Evolutionary conservation across 352 stramenopile genomes (phyloP), one percentile per base, ranked within the genome.

Genomic region (Blastocystis sp.): DNA sequence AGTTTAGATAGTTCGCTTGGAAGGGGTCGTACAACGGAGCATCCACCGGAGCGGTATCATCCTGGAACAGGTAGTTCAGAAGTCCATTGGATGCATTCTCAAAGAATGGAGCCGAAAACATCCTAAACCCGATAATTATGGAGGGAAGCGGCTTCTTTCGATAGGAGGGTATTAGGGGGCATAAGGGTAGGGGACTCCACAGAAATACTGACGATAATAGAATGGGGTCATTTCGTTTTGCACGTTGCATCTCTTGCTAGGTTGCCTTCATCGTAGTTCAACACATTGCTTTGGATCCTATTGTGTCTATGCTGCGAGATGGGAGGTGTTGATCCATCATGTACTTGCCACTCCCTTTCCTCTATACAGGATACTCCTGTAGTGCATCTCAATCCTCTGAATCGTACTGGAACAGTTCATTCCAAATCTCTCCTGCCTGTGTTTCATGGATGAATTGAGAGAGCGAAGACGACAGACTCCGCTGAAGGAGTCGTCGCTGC

Each of bases 41-140:
- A 43, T 84, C 74, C 9, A 59, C 4, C 28, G 74, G 52, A 53
- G 41, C 74, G 14, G 53, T 59, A 2, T 84, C 74, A 11, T 84
- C 74, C 56, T 69, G 48, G 74, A 84, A 84, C 4, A 84, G 56
- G 48, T 67, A 84, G 34, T 84, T 84, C 74, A 84, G 41, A 28
- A 84, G 60, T 40, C 56, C 74, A 70, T 84, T 64, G 34, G 74
- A 84, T 38, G 74, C 74, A 52, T 84, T 84, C 41, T 84, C 74
- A 48, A 84, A 52, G 66, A 84, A 84, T 5, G 74, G 74, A 38
- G 65, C 66, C 28, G 74, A 84, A 59, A 69, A 84, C 3, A 56
- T 59, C 10, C 66, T 59, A 10, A 70, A 45, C 56, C 41, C 74
- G 28, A 14, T 56, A 21, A 84, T 81, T 65, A 23, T 45, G 28